phyloP scores from a whole-genome alignment of 768 basidiomycete genomes.

The Calocera cornea region DNA sequence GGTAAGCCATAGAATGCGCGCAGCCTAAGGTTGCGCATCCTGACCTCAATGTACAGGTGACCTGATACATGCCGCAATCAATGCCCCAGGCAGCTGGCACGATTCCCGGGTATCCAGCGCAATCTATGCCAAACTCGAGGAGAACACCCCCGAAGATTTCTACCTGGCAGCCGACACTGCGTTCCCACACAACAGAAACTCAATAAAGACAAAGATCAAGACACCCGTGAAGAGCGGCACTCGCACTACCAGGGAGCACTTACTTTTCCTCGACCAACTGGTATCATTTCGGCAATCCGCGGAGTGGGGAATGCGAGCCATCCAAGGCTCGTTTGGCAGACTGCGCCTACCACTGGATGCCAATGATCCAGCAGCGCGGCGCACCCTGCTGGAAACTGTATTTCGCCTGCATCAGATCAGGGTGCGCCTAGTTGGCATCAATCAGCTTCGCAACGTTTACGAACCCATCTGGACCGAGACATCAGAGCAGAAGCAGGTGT shows the following conservation, averaged over 20 bases:
- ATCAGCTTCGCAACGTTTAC: slow-evolving; percentile 32
- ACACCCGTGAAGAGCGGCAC: slow-evolving; percentile 29
- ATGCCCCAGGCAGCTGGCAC: slow-evolving; percentile 39
- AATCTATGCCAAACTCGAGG: slow-evolving; percentile 28
- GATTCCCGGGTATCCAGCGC: slow-evolving; percentile 31
- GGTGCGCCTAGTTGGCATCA: slow-evolving; percentile 4
- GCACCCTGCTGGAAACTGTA: slow-evolving; percentile 28
- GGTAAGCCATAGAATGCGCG: slow-evolving; percentile 12
- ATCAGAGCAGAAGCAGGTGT: slow-evolving; percentile 19
- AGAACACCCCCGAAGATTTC: slow-evolving; percentile 28
- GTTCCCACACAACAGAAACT: slow-evolving; percentile 28
- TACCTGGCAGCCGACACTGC: slow-evolving; percentile 36
- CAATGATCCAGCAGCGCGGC: slow-evolving; percentile 17
- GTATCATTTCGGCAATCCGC: slow-evolving; percentile 36
- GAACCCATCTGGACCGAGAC: slow-evolving; percentile 26
- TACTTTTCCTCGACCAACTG: slow-evolving; percentile 26
- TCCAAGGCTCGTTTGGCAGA: slow-evolving; percentile 37
- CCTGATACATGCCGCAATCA: slow-evolving; percentile 26
- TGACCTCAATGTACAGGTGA: slow-evolving; percentile 19
- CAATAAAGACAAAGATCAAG: slow-evolving; percentile 25
- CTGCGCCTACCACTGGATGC: slow-evolving; percentile 32
- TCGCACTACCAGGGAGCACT: not conserved
- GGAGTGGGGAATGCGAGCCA: slow-evolving; percentile 37
- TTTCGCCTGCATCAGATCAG: slow-evolving; percentile 28
- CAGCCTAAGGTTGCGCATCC: not conserved